A percentile compares a stretch with the other conserved stretches of the same genome.
phyloP scores from a whole-genome alignment of 345 rosid genomes.

The Jatropha curcas region DNA sequence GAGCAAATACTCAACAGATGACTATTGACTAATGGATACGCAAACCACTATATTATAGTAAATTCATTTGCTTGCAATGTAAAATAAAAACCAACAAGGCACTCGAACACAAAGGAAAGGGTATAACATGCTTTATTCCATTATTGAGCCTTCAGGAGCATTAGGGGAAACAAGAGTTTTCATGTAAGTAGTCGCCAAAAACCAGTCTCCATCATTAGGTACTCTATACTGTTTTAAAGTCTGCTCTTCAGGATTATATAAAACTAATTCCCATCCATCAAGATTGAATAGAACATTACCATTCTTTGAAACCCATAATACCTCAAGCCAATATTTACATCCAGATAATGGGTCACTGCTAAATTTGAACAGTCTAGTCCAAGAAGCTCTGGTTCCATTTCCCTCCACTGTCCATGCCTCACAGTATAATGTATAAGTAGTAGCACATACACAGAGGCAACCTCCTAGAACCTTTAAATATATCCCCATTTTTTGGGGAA shows the following conservation, averaged over 20 bases:
- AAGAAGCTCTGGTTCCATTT: neutral
- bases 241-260: neutral
- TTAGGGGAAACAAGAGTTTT: neutral
- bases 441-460: neutral
- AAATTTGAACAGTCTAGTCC: neutral
- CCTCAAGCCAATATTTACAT: neutral
- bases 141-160: neutral
- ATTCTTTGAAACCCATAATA: neutral
- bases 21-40: too few species aligned
- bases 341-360: neutral
- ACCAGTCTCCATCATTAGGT: neutral
- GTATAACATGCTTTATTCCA: too few species aligned
- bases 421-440: neutral
- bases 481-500: neutral
- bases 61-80: too few species aligned
- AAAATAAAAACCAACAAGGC: too few species aligned
- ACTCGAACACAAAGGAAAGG: too few species aligned
- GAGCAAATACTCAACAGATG: too few species aligned
- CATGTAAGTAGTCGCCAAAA: neutral
- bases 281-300: neutral
- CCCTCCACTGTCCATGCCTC: constrained; percentile 5
- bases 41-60: too few species aligned
- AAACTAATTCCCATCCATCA: neutral
- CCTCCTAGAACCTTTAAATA: neutral
- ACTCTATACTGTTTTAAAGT: neutral